Evolutionary conservation across 2,329 filamentous ascomycete genomes (phyloP), one percentile per base, ranked within the genome.

Genomic region (Tolypocladium endophyticum): DNA sequence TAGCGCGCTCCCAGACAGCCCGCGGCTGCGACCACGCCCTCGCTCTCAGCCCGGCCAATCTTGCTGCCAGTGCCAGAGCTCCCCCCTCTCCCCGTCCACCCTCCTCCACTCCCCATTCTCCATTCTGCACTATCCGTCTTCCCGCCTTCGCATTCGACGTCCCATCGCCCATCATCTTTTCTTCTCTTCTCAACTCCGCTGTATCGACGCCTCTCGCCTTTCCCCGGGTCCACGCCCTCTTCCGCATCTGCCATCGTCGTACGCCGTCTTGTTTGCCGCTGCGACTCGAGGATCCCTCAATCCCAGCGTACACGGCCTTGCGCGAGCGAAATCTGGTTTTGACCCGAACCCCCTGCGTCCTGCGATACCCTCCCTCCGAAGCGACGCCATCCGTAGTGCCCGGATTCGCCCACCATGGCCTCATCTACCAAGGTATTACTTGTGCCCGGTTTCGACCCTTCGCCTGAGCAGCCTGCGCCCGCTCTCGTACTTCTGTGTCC

Each of bases 341-440:
- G 60, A 47, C 35, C 20, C 38, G 47, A 41, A 28, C 55, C 59
- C 56, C 53, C 56, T 55, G 47, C 54, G 57, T 56, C 60, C 59
- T 61, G 54, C 62, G 57, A 60, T 52, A 38, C 39, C 41, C 43
- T 54, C 52, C 56, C 16, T n/a, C 30, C 43, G 14, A 56, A 33
- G 33, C 35, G 33, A 54, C 50, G 53, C 36, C 39, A 55, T 61
- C 53, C 16, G 35, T 55, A 33, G 47, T 55, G 35, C 41, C 18
- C 50, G 38, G n/a, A 33, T 50, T 41, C 43, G 59, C 50, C 55
- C 59, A 69, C 67, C 69, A 73, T 73, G 72, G 71, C 72, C 62
- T 60, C 72, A 60, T 70, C 71, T 62, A 72, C 70, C 62, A 73
- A 74, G 71, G 72, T 73, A 69, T 57, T 65, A 43, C 56, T 36